Base-by-base conservation (phyloP, 1,139 yeast species). In the Suhomyces maxii region DNA sequence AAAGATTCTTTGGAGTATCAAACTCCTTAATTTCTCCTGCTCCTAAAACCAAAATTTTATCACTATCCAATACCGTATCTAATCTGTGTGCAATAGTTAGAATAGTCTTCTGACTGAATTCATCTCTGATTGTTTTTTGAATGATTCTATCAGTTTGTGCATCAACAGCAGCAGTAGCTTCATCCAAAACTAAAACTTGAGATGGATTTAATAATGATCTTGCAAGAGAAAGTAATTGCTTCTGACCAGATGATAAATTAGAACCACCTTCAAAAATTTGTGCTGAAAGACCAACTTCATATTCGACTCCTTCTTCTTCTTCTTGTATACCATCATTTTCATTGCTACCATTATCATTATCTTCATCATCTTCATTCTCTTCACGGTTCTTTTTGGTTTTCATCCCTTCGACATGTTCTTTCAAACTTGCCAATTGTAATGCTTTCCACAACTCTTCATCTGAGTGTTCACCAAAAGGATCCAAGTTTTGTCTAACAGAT, bases 221-320 rank as follows among this genome's bases (percentile, higher is more conserved):
- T 1, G 73, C 73, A 35, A 70, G 61, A 53, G 72, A 67, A 59
- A 70, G 54, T 39, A 70, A 61, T 56, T 70, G 76, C 47, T 64
- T 60, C 51, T 70, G 75, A 3, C 75, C 75, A 18, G 65, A 60
- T 2, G 75, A 69, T 46, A 70, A 63, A 50, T 70, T 70, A 3
- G 67, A 52, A 6, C 76, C 75, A 26, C 68, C 67, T 53, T 69
- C 73, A 7, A 28, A 28, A 28, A 28, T 28, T 28, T 28, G 31
- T 28, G 31, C 31, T 11, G 31, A 28, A 26, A 43, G 41, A 1
- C 69, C 68, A 10, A 35, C 30, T 12, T 46, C 51, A 43, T 45
- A 52, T 37, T 47, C 46, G 30, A 38, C 47, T 31, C 49, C 50
- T n/a, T 49, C 48, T 33, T 51, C 48, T 41, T 53, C 50, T 36